These are phyloP conservation scores for Leccinum pachyderme DNA, from an alignment of 1,284 basidiomycete genomes.

Conservation along the genomic window DNA sequence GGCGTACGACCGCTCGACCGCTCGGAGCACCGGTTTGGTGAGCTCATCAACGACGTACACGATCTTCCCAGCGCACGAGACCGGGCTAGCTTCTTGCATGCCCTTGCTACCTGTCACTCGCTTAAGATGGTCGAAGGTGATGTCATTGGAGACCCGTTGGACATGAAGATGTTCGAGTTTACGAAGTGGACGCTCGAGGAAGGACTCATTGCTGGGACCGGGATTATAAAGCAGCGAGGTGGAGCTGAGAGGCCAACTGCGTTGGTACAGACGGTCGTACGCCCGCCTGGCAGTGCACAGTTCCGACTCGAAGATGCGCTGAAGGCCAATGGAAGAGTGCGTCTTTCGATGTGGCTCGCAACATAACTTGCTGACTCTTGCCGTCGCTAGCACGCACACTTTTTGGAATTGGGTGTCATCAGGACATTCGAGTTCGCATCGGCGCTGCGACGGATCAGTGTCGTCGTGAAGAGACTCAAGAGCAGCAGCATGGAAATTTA, in stretches of 20 bases:
- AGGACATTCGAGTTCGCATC: slow-evolving; percentile 98
- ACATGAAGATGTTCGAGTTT: slow-evolving; percentile 97
- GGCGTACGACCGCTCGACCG: slow-evolving; percentile 85
- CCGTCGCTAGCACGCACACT: slow-evolving; percentile 78
- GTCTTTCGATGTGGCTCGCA: slow-evolving; percentile 14
- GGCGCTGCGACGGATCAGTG: slow-evolving; percentile 92
- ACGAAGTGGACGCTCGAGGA: slow-evolving; percentile 97
- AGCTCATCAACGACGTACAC: slow-evolving; percentile 84
- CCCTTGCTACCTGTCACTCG: slow-evolving; percentile 94
- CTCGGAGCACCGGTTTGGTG: slow-evolving; percentile 77
- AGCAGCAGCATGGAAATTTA: slow-evolving; percentile 96
- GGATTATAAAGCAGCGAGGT: slow-evolving; percentile 64
- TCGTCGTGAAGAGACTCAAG: slow-evolving; percentile 94
- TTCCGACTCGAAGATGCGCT: slow-evolving; percentile 94
- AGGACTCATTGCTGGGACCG: slow-evolving; percentile 69
- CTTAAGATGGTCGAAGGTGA: slow-evolving; percentile 90
- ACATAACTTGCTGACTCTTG: slow-evolving; percentile 5
- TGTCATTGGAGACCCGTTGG: slow-evolving; percentile 92
- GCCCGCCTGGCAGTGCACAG: slow-evolving; percentile 87
- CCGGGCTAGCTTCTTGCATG: slow-evolving; percentile 86
- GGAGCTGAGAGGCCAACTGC: slow-evolving; percentile 78
- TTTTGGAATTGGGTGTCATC: slow-evolving; percentile 95
- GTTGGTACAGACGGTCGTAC: slow-evolving; percentile 94
- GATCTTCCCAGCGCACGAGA: slow-evolving; percentile 78
- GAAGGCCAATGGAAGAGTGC: slow-evolving; percentile 73